Percentiles rank a stretch among this genome's conserved stretches.
Evolutionary conservation across 208 protist genomes (phyloP).

Genomic region (Leishmania amazonensis): DNA sequence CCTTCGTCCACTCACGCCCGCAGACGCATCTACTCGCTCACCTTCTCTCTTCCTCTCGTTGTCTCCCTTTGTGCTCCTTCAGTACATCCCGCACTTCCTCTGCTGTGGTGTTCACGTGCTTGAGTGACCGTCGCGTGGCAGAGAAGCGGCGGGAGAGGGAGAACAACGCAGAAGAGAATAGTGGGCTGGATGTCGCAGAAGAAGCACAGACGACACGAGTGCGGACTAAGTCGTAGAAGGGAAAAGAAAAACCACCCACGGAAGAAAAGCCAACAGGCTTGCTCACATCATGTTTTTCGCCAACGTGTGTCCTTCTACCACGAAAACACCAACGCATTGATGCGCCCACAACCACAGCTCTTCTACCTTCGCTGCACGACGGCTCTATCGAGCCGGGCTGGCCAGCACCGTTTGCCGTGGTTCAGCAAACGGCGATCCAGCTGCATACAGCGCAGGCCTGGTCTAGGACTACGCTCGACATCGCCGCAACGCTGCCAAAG

Average conservation of each 20-base stretch:
- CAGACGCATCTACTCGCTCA: not conserved
- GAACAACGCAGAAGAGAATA: not conserved
- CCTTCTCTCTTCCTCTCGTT: not conserved
- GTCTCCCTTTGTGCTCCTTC: not conserved
- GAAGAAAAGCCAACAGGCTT: not conserved
- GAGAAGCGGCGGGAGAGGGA: not conserved
- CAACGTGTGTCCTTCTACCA: not conserved
- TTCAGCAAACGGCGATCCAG: not conserved
- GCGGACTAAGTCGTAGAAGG: not conserved
- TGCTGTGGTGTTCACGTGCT: too few species aligned
- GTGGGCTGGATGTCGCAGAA: too few species aligned
- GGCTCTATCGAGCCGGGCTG: not conserved
- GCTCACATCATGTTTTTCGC: not conserved
- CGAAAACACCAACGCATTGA: not conserved
- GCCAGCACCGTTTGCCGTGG: not conserved
- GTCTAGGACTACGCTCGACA: not conserved
- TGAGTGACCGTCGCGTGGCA: too few species aligned
- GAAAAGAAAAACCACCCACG: not conserved
- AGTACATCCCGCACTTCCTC: constrained; percentile 37
- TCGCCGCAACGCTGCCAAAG: not conserved
- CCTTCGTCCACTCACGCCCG: not conserved
- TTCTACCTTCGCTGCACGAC: not conserved
- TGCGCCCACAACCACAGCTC: not conserved
- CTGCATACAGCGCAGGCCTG: too few species aligned
- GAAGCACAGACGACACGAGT: too few species aligned